phyloP scores from a whole-genome alignment of 2,329 filamentous ascomycete genomes.

The Fusarium napiforme region DNA sequence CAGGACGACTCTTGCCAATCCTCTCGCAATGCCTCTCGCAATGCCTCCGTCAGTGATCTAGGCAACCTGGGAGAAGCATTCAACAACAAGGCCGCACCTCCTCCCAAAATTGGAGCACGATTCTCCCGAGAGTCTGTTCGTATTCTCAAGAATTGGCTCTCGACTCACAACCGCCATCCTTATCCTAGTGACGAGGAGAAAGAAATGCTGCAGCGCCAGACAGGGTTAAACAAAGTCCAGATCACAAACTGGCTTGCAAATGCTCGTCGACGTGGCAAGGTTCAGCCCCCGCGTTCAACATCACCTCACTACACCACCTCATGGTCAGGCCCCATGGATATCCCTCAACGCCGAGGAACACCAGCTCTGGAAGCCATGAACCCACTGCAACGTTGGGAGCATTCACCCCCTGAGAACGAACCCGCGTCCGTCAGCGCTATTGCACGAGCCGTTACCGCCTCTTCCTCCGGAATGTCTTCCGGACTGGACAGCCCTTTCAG shows the following conservation, averaged over 20 bases:
- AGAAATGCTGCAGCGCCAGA: slow-evolving; percentile 79
- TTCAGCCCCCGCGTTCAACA: slow-evolving; percentile 72
- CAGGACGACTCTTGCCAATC: slow-evolving; percentile 42
- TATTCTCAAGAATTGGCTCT: slow-evolving; percentile 85
- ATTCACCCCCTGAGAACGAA: slow-evolving; percentile 70
- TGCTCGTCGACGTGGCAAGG: slow-evolving; percentile 84
- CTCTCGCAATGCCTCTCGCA: slow-evolving; percentile 42
- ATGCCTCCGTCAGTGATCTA: slow-evolving; percentile 45
- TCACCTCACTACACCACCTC: slow-evolving; percentile 74
- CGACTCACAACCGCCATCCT: slow-evolving; percentile 81
- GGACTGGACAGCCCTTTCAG: slow-evolving; percentile 68
- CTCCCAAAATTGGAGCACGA: slow-evolving; percentile 75
- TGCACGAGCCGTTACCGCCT: slow-evolving; percentile 66
- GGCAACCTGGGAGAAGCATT: slow-evolving; percentile 40
- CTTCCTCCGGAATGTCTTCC: slow-evolving; percentile 62
- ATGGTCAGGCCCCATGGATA: slow-evolving; percentile 75
- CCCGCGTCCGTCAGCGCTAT: slow-evolving; percentile 68
- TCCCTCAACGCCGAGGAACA: slow-evolving; percentile 71
- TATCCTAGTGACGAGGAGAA: slow-evolving; percentile 92
- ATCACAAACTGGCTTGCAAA: slow-evolving; percentile 95
- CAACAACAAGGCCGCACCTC: slow-evolving; percentile 47
- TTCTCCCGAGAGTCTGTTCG: slow-evolving; percentile 85
- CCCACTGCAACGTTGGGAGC: slow-evolving; percentile 67
- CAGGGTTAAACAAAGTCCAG: slow-evolving; percentile 83
- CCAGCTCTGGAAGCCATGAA: slow-evolving; percentile 66